phyloP scores from a whole-genome alignment of 352 stramenopile species.

The Globisporangium abappressorium region DNA sequence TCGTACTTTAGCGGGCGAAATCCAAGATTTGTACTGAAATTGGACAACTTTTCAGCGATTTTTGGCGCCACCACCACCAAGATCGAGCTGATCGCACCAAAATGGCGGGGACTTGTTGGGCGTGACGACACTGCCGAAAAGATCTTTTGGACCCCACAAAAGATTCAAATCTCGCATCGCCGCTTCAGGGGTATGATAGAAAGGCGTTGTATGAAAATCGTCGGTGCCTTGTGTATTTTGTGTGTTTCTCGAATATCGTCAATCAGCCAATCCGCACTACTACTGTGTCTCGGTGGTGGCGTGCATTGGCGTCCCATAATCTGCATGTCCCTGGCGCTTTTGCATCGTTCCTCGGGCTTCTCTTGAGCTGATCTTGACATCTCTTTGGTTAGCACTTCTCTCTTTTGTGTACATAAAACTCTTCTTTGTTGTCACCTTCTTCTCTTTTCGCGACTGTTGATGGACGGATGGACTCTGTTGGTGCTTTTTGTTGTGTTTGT shows the following conservation, averaged over 20 bases:
- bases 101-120: conserved; percentile 1
- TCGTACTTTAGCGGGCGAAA: not conserved
- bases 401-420: not conserved
- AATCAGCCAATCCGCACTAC: not conserved
- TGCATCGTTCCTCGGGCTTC: not conserved
- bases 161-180: too few relatives aligned
- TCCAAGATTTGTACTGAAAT: conserved; percentile 3
- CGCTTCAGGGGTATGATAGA: too few relatives aligned
- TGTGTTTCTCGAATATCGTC: not conserved
- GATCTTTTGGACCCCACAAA: not conserved
- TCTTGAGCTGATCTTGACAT: not conserved
- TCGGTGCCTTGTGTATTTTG: not conserved
- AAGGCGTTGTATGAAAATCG: not conserved
- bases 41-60: not conserved
- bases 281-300: not conserved
- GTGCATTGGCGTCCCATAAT: not conserved
- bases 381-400: not conserved
- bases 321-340: not conserved
- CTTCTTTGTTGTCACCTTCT: not conserved
- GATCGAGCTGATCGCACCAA: not conserved
- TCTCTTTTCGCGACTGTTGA: not conserved
- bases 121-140: not conserved
- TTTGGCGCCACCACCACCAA: not conserved
- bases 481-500: not conserved
- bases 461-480: not conserved